Base-by-base conservation (phyloP, 2,329 filamentous ascomycete species). In the Fusarium sarcochroum region DNA sequence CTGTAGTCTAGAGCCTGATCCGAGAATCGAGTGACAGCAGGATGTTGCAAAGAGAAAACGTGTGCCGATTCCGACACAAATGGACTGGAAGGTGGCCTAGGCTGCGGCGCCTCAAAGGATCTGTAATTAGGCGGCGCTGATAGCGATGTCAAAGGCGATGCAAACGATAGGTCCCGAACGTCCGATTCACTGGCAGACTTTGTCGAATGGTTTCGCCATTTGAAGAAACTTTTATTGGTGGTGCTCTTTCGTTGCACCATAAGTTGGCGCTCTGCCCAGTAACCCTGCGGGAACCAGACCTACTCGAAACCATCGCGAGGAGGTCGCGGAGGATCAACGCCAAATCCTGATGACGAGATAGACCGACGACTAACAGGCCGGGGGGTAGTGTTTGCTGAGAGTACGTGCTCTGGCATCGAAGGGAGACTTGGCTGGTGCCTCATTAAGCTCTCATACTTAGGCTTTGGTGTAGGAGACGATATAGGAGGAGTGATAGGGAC, bases 221-320 rank as follows among this genome's bases (percentile, higher is more conserved):
- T 82, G 77, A 79, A 83, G 37, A 80, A 75, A 44, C 76, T 77
- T 20, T 73, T 76, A 25, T 73, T 75, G 23, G 76, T 73, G 50
- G 70, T 79, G 50, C 77, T 80, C 66, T 78, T 75, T 17, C 74
- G 71, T 2, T 76, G 71, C 6, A 62, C 47, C 21, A 60, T 55
- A 25, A 71, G 57, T 46, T 83, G 79, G n/a, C 87, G 81, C 75
- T 89, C 87, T n/a, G 87, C 87, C 87, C 86, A 89, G 73, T 87
- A 89, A 7, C 87, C 87, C 51, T 83, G 84, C 2, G 87, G 87
- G 73, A 87, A 89, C 87, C 87, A 89, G 23, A 89, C 87, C 87
- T 86, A 89, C 78, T 89, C 87, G 71, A 77, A 81, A 40, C 87
- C 86, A 44, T 84, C 81, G 48, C 77, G 84, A 53, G 87, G 78